Evolutionary conservation across 169 alveolate genomes (phyloP).

Genomic region (Cryptosporidium sp.): DNA sequence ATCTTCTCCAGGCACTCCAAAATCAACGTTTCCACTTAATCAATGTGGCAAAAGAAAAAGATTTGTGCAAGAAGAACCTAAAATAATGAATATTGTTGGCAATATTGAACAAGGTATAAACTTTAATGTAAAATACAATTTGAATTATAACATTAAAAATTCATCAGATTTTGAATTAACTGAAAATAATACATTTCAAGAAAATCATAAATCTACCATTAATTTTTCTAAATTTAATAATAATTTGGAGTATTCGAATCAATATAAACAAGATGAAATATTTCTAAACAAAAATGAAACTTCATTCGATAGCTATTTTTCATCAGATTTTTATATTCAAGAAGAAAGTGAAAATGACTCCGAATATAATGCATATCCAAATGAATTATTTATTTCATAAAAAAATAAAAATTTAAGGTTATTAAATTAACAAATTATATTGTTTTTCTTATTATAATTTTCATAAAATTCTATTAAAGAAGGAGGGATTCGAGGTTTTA

Average conservation of each 20-base stretch:
- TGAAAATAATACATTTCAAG: not conserved
- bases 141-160: not conserved
- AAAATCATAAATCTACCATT: not conserved
- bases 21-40: not conserved
- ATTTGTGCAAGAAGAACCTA: not conserved
- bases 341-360: not conserved
- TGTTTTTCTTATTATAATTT: slow-evolving; percentile 74
- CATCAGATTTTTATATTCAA: not conserved
- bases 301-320: not conserved
- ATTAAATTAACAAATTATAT: not conserved
- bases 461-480: slow-evolving; percentile 77
- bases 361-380: not conserved
- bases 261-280: not conserved
- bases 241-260: not conserved
- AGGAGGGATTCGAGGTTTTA: slow-evolving; percentile 79
- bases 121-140: not conserved
- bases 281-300: not conserved
- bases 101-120: not conserved
- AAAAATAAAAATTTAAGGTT: no score
- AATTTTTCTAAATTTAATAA: not conserved
- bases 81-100: not conserved
- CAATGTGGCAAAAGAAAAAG: not conserved
- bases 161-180: not conserved
- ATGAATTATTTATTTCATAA: not conserved
- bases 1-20: not conserved